A percentile compares a stretch with the other conserved stretches of the same genome.
Evolutionary conservation across 257 asterid species (phyloP).

Genomic region (Solanum etuberosum): DNA sequence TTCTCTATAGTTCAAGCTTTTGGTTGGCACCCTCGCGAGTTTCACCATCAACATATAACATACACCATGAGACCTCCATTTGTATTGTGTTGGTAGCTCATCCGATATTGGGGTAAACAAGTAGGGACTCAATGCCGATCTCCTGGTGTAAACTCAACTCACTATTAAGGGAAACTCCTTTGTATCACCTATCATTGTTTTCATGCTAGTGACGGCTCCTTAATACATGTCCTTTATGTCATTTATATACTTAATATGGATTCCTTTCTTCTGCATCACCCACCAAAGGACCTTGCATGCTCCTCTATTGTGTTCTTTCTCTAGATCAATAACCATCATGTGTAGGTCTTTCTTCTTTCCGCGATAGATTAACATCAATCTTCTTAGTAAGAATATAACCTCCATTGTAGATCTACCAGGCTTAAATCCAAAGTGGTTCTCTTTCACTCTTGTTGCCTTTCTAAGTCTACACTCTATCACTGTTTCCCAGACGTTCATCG

Average conservation of each 20-base stretch:
- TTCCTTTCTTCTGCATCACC: background rate
- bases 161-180: background rate
- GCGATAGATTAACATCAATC: background rate
- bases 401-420: background rate
- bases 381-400: background rate
- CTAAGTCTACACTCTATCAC: background rate
- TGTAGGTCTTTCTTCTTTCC: background rate
- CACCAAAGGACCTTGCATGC: background rate
- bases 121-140: background rate
- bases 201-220: background rate
- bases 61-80: background rate
- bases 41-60: background rate
- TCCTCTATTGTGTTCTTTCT: background rate
- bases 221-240: background rate
- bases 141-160: background rate
- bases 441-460: background rate
- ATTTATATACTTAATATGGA: background rate
- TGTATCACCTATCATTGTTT: background rate
- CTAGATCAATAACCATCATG: background rate
- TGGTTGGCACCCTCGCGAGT: background rate
- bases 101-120: background rate
- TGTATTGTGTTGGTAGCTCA: background rate
- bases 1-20: background rate
- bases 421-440: background rate
- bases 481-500: background rate